phyloP scores from a whole-genome alignment of 768 basidiomycete genomes.

The Antrodiella citrinella region DNA sequence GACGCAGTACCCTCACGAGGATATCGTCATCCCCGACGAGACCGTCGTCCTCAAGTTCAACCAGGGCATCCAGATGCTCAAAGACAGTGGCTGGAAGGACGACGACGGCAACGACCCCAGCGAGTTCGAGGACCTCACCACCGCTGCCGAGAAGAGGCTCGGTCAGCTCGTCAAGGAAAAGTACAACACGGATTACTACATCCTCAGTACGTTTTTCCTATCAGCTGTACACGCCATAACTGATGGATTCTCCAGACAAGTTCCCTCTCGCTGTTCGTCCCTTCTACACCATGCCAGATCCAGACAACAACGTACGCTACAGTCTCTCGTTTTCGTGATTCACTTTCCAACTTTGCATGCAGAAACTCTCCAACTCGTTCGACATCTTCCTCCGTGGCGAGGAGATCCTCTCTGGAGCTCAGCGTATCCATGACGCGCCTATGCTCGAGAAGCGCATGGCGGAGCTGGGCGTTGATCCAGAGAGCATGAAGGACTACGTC shows the following conservation, averaged over 20 bases:
- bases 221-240: neutral
- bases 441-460: constrained; percentile 82
- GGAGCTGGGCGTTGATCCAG: constrained; percentile 79
- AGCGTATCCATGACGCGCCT: constrained; percentile 87
- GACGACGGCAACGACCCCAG: constrained; percentile 24
- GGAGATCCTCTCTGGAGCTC: constrained; percentile 96
- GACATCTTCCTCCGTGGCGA: constrained; percentile 99
- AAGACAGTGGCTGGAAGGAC: constrained; percentile 34
- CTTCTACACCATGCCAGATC: constrained; percentile 99
- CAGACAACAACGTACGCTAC: constrained; percentile 60
- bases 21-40: constrained; percentile 47
- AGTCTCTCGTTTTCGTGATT: neutral
- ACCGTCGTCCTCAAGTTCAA: constrained; percentile 41
- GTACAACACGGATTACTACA: constrained; percentile 96
- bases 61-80: constrained; percentile 46
- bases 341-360: constrained; percentile 5
- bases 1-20: constrained; percentile 44
- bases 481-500: constrained; percentile 85
- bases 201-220: constrained; percentile 42
- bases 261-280: constrained; percentile 92
- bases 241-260: constrained; percentile 57
- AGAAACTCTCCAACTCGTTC: constrained; percentile 94
- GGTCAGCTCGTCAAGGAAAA: constrained; percentile 89
- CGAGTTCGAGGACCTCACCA: constrained; percentile 61
- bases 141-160: constrained; percentile 87